phyloP scores from a whole-genome alignment of 2,329 filamentous ascomycete genomes.

The Fusarium tjaetaba region DNA sequence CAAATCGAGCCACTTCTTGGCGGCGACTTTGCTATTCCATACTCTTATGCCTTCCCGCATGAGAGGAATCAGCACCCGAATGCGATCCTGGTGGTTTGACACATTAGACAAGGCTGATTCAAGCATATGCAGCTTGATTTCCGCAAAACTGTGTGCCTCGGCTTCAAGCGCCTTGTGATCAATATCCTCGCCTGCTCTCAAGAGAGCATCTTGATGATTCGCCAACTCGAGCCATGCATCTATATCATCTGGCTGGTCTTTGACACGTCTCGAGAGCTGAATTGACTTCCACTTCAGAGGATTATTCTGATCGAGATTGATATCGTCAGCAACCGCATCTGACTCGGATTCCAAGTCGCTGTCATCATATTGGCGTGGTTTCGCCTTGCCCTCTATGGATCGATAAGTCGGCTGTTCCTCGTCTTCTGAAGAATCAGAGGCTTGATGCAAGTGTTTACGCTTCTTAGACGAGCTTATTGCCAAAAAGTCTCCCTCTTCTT shows the following conservation, averaged over 20 bases:
- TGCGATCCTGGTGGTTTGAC: slow-evolving; percentile 56
- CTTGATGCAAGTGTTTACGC: slow-evolving; percentile 49
- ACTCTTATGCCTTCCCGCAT: slow-evolving; percentile 79
- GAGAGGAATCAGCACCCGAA: slow-evolving; percentile 72
- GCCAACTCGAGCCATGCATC: slow-evolving; percentile 83
- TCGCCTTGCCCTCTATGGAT: slow-evolving; percentile 72
- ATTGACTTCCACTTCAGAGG: slow-evolving; percentile 65
- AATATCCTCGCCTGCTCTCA: slow-evolving; percentile 59
- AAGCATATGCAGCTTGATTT: slow-evolving; percentile 83
- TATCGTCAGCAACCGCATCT: slow-evolving; percentile 52
- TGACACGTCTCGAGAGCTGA: slow-evolving; percentile 70
- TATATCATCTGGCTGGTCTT: slow-evolving; percentile 72
- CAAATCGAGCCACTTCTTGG: slow-evolving; percentile 71
- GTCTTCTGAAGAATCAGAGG: slow-evolving; percentile 54
- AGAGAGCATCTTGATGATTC: slow-evolving; percentile 76
- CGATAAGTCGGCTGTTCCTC: slow-evolving; percentile 68
- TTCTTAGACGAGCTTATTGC: slow-evolving; percentile 56
- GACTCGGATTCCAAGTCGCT: slow-evolving; percentile 62
- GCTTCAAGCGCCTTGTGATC: slow-evolving; percentile 62
- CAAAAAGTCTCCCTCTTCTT: slow-evolving; percentile 59
- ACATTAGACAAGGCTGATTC: slow-evolving; percentile 77
- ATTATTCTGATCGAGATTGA: slow-evolving; percentile 50
- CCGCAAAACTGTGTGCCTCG: slow-evolving; percentile 75
- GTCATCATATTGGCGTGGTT: slow-evolving; percentile 57
- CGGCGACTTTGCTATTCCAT: slow-evolving; percentile 73